phyloP scores from a whole-genome alignment of 1,139 yeast genomes.

The Wickerhamomyces sp. region DNA sequence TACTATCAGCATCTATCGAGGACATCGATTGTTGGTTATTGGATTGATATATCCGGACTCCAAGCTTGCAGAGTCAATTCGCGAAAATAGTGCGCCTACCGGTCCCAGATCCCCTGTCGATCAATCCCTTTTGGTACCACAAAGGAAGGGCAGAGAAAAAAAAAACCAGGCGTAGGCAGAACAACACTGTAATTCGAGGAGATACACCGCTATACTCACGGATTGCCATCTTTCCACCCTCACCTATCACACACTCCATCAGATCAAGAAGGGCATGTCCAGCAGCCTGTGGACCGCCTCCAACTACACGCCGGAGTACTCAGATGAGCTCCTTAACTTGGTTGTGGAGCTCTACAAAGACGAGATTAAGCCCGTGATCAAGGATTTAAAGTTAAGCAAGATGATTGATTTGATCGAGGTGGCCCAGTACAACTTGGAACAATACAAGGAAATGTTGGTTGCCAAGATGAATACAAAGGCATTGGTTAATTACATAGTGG shows the following conservation, averaged over 20 bases:
- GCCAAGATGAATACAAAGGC: slow-evolving; percentile 8
- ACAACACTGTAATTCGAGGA: no score
- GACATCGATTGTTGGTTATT: no score
- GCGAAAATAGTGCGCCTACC: no score
- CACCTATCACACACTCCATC: neutral
- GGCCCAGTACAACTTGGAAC: slow-evolving; percentile 25
- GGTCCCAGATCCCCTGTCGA: no score
- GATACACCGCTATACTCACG: no score
- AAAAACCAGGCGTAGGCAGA: no score
- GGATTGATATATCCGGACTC: no score
- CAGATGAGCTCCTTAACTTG: slow-evolving; percentile 26
- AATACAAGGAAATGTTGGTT: slow-evolving; percentile 22
- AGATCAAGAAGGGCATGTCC: slow-evolving; percentile 1
- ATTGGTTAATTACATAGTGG: slow-evolving; percentile 28
- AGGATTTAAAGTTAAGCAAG: slow-evolving; percentile 26
- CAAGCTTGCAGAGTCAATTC: no score
- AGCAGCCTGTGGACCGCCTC: slow-evolving; percentile 5
- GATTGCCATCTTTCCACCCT: no score
- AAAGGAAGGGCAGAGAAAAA: no score
- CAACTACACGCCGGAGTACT: slow-evolving; percentile 32
- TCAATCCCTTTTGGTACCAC: no score
- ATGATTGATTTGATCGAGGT: slow-evolving; percentile 29
- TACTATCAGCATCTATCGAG: no score
- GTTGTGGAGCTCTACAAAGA: slow-evolving; percentile 26
- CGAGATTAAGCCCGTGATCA: slow-evolving; percentile 24